Evolutionary conservation across 768 basidiomycete species (phyloP).

Genomic region (Russula olivacea): DNA sequence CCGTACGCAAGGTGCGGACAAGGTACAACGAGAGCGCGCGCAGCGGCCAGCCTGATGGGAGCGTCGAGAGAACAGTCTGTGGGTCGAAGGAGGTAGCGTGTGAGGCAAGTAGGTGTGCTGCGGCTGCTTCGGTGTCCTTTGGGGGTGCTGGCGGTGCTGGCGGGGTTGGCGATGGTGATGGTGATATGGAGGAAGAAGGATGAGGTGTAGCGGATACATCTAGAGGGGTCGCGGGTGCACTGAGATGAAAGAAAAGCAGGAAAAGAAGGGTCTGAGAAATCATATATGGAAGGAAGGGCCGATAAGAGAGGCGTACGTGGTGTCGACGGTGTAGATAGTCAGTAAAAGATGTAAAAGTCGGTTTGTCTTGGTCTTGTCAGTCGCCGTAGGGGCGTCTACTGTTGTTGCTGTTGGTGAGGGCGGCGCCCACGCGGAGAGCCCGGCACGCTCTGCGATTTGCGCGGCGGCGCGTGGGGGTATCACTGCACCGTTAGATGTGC

Average conservation of each 20-base stretch:
- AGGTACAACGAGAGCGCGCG: constrained; percentile 42
- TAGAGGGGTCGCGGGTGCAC: not conserved
- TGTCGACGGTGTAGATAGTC: constrained; percentile 76
- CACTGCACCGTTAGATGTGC: constrained; percentile 71
- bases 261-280: not conserved
- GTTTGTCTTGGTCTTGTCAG: constrained; percentile 47
- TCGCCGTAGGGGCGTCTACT: constrained; percentile 39
- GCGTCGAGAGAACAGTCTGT: constrained; percentile 61
- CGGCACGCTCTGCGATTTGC: constrained; percentile 43
- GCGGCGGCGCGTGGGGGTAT: constrained; percentile 55
- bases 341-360: constrained; percentile 64
- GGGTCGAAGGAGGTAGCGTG: constrained; percentile 74
- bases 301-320: constrained; percentile 36
- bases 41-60: constrained; percentile 73
- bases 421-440: constrained; percentile 48
- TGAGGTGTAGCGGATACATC: not conserved
- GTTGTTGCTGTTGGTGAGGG: constrained; percentile 35
- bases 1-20: constrained; percentile 2
- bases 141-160: not conserved
- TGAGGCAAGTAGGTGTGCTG: constrained; percentile 47
- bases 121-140: not conserved
- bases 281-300: not conserved
- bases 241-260: not conserved
- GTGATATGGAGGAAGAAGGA: not conserved
- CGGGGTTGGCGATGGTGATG: not conserved